Conservation (phyloP, 768 basidiomycete species). For the Boletus patriciae region DNA sequence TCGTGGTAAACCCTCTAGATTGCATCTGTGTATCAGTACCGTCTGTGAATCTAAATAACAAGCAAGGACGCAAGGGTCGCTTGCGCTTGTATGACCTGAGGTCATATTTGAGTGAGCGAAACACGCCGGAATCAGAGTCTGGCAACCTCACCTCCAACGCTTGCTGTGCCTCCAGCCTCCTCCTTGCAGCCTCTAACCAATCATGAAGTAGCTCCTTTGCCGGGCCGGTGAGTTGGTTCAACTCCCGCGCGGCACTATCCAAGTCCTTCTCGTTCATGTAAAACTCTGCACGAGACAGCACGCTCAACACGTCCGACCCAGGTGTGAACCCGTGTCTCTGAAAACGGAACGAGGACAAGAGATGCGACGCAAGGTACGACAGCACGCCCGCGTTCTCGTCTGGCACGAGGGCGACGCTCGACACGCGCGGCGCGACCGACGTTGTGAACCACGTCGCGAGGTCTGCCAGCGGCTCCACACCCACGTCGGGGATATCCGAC, state of each 20-base stretch:
- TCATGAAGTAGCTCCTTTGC: constrained; percentile 73
- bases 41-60: constrained; percentile 51
- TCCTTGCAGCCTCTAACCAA: constrained; percentile 89
- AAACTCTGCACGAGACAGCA: constrained; percentile 85
- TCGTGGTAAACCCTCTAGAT: constrained; percentile 21
- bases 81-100: constrained; percentile 77
- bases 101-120: constrained; percentile 9
- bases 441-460: constrained; percentile 89
- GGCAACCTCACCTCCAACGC: constrained; percentile 67
- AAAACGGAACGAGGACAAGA: constrained; percentile 76
- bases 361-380: constrained; percentile 79
- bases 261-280: constrained; percentile 91
- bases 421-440: constrained; percentile 79
- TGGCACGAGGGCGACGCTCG: constrained; percentile 89
- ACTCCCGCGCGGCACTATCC: constrained; percentile 76
- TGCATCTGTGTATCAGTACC: constrained; percentile 20
- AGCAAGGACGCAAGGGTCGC: constrained; percentile 80
- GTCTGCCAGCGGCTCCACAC: constrained; percentile 86
- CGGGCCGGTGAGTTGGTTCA: constrained; percentile 86
- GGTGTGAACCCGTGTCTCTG: constrained; percentile 67
- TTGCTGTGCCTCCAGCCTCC: constrained; percentile 87
- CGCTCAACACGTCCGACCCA: constrained; percentile 83
- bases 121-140: neutral
- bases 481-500: constrained; percentile 73
- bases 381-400: constrained; percentile 86